Percentiles rank a stretch among this genome's conserved stretches.
Evolutionary conservation across 257 asterid species (phyloP).

Genomic region (Lycium barbarum): DNA sequence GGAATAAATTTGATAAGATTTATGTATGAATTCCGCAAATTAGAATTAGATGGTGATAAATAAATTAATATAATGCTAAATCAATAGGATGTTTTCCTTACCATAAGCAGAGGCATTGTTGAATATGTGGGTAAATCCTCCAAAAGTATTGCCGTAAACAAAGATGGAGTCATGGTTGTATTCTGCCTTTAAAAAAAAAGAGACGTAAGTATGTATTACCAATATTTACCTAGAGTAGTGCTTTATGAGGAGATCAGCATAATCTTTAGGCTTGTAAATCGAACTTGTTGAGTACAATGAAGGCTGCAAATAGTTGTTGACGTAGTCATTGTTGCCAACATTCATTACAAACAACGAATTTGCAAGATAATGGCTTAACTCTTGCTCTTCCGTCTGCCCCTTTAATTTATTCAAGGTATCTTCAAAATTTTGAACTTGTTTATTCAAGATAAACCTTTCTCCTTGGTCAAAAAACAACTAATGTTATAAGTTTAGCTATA

Average conservation of each 20-base stretch:
- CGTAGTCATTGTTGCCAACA: slow-evolving; percentile 77
- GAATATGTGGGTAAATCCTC: slow-evolving; percentile 57
- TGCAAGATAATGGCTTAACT: slow-evolving; percentile 46
- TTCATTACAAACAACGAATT: slow-evolving; percentile 58
- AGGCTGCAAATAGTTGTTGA: slow-evolving; percentile 70
- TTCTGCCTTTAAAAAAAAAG: background rate
- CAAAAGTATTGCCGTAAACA: slow-evolving; percentile 65
- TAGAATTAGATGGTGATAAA: too few relatives aligned
- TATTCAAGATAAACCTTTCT: slow-evolving; percentile 62
- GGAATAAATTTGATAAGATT: too few relatives aligned
- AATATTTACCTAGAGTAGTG: slow-evolving; percentile 56
- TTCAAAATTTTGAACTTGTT: slow-evolving; percentile 58
- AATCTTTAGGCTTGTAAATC: slow-evolving; percentile 55
- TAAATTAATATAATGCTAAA: too few relatives aligned
- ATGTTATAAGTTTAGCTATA: background rate
- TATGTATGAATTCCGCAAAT: too few relatives aligned
- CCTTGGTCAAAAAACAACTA: slow-evolving; percentile 46
- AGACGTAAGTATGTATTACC: slow-evolving; percentile 38
- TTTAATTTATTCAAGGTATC: slow-evolving; percentile 50
- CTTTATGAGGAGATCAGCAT: slow-evolving; percentile 64
- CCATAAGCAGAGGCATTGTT: slow-evolving; percentile 60
- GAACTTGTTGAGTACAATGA: slow-evolving; percentile 55
- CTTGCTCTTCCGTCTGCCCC: slow-evolving; percentile 46
- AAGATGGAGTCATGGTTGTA: slow-evolving; percentile 49
- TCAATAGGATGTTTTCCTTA: slow-evolving; percentile 25